Evolutionary conservation across 148 eudicot genomes (phyloP).

Genomic region (Vaccinium corymbosum): DNA sequence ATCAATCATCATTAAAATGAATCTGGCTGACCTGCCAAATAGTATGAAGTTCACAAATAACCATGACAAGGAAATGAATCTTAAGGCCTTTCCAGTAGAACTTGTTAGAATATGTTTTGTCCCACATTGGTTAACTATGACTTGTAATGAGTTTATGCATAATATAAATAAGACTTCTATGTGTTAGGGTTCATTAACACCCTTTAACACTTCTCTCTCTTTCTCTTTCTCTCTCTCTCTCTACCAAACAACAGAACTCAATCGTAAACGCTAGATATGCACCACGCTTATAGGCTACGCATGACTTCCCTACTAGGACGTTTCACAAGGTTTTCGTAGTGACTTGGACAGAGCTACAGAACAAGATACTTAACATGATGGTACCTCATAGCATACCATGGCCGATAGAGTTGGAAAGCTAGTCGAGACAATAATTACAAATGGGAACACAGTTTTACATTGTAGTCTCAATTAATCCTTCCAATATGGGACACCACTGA

Average conservation of each 20-base stretch:
- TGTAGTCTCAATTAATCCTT: neutral
- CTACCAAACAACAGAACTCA: neutral
- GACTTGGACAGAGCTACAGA: neutral
- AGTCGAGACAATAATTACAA: neutral
- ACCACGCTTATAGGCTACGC: neutral
- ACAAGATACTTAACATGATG: constrained; percentile 1
- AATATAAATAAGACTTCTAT: no score
- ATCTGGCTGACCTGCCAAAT: neutral
- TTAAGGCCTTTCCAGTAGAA: neutral
- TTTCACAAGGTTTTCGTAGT: neutral
- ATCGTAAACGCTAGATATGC: neutral
- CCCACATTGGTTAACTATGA: no score
- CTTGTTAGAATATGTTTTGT: no score
- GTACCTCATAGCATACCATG: no score
- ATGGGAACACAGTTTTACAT: neutral
- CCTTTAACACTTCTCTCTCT: no score
- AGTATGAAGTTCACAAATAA: neutral
- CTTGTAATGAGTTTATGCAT: no score
- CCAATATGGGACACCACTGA: neutral
- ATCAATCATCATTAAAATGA: neutral
- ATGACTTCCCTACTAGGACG: neutral
- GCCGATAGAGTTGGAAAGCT: neutral
- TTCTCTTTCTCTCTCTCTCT: no score
- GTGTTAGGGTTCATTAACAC: no score
- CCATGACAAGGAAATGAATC: neutral